Evolutionary conservation across 2,329 filamentous ascomycete genomes (phyloP), one percentile per base, ranked within the genome.

Genomic region (Botrytis squamosa): DNA sequence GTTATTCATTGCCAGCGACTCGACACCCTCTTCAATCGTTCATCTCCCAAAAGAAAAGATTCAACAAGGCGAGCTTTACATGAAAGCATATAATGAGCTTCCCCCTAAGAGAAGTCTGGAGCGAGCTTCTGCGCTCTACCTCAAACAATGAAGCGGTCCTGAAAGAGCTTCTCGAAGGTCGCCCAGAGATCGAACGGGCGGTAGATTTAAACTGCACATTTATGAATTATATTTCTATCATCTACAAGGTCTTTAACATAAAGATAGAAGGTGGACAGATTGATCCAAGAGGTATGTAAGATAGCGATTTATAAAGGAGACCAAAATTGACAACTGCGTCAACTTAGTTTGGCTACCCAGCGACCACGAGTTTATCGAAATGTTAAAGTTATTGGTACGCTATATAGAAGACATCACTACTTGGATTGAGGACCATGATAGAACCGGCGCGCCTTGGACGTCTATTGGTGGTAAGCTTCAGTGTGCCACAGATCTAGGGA

Each of bases 341-440:
- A 16, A 57, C 57, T 22, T 42, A 69, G 66, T 44, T 20, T 42
- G 66, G 7, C 29, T 69, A 9, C 66, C 66, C 20, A 69, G 49
- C 18, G 66, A 69, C 49, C n/a, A 22, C 36, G 66, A 69, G 9
- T 69, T 69, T 57, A 7, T 69, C 36, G 66, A 69, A 57, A 69
- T 69, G 49, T 20, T 69, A n/a, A 25, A 57, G 22, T 42, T 69
- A 38, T n/a, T 69, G 18, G 49, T 57, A 22, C 49, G 66, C 18
- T 69, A 69, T n/a, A 69, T 38, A 33, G 20, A 42, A 7, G 66
- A 69, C 40, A 57, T 69, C 10, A 59, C 49, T 16, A 33, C n/a
- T 25, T 69, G 66, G 66, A 40, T 69, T 25, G 66, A 69, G 49
- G 66, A 57, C 7, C 38, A 69, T 33, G 66, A 69, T 69, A 18